A percentile compares a stretch with the other conserved stretches of the same genome.
Conservation (phyloP, 2,329 filamentous ascomycete genomes). For the Paecilomyces sp. region DNA sequence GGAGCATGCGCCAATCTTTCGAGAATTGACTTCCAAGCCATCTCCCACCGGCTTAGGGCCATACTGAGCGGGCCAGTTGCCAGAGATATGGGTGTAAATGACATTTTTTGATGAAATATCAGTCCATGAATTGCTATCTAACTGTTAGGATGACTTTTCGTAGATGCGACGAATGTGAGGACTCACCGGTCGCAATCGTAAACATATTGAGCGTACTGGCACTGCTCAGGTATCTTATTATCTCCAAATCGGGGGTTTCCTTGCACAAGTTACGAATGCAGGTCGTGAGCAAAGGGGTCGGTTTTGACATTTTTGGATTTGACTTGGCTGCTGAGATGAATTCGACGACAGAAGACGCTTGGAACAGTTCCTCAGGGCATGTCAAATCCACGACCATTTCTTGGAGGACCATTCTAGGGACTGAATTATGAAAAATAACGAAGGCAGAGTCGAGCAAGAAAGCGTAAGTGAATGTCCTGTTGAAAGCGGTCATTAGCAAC, state of each 20-base stretch:
- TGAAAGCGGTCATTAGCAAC: not conserved
- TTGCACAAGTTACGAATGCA: not conserved
- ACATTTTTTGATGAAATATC: not conserved
- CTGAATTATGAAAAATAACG: slow-evolving; percentile 8
- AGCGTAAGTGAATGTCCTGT: slow-evolving; percentile 1
- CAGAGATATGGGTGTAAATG: not conserved
- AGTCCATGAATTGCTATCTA: not conserved
- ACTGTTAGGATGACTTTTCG: too few relatives aligned
- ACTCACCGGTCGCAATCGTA: not conserved
- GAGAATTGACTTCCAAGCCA: not conserved
- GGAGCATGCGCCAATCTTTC: too few relatives aligned
- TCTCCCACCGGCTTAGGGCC: not conserved
- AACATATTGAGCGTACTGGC: not conserved
- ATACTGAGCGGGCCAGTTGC: not conserved
- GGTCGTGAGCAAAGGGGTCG: not conserved
- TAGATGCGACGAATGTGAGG: too few relatives aligned
- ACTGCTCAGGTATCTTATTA: not conserved
- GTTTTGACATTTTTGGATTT: not conserved
- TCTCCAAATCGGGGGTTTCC: not conserved
- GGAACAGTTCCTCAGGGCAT: not conserved
- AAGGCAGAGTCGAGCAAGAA: slow-evolving; percentile 5
- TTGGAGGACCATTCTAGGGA: slow-evolving; percentile 6
- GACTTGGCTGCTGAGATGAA: not conserved
- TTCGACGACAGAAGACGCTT: not conserved
- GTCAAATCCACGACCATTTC: slow-evolving; percentile 5